Percentiles rank a stretch among this genome's conserved stretches.
Evolutionary conservation across 148 eudicot genomes (phyloP).

Genomic region (Cornus florida): DNA sequence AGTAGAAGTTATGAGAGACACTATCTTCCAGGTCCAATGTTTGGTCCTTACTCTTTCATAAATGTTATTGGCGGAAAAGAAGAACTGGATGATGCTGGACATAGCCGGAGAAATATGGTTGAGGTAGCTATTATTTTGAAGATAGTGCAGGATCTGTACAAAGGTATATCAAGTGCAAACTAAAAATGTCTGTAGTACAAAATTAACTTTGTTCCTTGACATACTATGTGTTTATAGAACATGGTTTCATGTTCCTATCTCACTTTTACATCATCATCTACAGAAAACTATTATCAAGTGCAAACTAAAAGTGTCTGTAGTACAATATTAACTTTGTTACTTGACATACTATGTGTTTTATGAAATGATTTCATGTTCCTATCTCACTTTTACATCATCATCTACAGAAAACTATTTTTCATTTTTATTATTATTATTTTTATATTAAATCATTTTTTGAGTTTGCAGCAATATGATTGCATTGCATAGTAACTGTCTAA

Average conservation of each 20-base stretch:
- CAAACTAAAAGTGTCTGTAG: neutral
- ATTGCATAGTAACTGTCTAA: too few relatives aligned
- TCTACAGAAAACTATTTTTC: too few relatives aligned
- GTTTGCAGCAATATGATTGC: too few relatives aligned
- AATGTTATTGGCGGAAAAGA: too few relatives aligned
- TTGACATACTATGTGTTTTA: neutral
- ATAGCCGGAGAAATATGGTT: too few relatives aligned
- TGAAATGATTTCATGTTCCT: neutral
- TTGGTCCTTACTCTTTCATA: too few relatives aligned
- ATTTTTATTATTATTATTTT: too few relatives aligned
- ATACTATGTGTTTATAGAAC: neutral
- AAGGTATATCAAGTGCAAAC: constrained; percentile 35
- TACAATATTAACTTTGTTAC: neutral
- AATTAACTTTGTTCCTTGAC: neutral
- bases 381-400: neutral
- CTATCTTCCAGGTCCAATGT: constrained; percentile 59
- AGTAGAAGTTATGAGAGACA: constrained; percentile 33
- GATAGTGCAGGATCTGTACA: constrained; percentile 49
- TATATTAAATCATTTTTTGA: too few relatives aligned
- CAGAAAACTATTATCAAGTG: neutral
- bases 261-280: too few relatives aligned
- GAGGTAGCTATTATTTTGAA: too few relatives aligned
- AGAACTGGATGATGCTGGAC: too few relatives aligned
- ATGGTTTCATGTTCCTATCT: neutral
- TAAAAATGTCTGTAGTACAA: neutral